Conservation (phyloP, 768 basidiomycete species). For the Rickenella mellea region DNA sequence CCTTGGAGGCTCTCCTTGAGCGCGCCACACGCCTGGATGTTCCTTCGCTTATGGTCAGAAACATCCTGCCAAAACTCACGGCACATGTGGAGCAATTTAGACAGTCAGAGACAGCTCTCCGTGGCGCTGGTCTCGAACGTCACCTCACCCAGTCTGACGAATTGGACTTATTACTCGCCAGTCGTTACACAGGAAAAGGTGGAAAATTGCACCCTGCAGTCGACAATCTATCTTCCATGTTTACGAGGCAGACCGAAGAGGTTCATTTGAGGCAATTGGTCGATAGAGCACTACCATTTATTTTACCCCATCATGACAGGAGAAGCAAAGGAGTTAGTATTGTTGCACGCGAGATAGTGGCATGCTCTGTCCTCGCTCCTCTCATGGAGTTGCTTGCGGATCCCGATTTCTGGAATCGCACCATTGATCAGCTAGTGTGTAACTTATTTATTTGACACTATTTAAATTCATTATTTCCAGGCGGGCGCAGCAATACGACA, state of each 20-base stretch:
- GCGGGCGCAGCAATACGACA: slow-evolving; percentile 65
- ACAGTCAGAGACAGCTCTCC: slow-evolving; percentile 77
- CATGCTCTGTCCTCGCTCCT: slow-evolving; percentile 77
- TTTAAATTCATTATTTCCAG: slow-evolving; percentile 19
- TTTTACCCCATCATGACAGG: slow-evolving; percentile 71
- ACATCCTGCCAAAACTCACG: slow-evolving; percentile 82
- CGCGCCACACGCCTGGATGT: slow-evolving; percentile 57
- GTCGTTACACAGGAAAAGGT: slow-evolving; percentile 61
- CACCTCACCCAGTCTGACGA: slow-evolving; percentile 85
- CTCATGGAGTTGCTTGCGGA: slow-evolving; percentile 89
- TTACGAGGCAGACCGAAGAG: slow-evolving; percentile 86
- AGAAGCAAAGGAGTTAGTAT: slow-evolving; percentile 61
- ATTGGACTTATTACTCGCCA: slow-evolving; percentile 77
- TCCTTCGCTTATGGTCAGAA: slow-evolving; percentile 68
- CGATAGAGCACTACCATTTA: slow-evolving; percentile 57
- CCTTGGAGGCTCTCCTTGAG: slow-evolving; percentile 46
- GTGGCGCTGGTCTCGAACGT: slow-evolving; percentile 75
- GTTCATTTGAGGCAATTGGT: slow-evolving; percentile 67
- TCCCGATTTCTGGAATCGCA: slow-evolving; percentile 94
- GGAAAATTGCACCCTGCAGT: slow-evolving; percentile 78
- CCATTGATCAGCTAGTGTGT: slow-evolving; percentile 85
- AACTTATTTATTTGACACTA: slow-evolving; percentile 3
- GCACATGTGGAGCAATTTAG: slow-evolving; percentile 85
- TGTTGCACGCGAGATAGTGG: slow-evolving; percentile 72
- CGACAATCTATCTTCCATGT: slow-evolving; percentile 79